Base-by-base conservation (phyloP, 306 rosid species). In the Vicia faba region DNA sequence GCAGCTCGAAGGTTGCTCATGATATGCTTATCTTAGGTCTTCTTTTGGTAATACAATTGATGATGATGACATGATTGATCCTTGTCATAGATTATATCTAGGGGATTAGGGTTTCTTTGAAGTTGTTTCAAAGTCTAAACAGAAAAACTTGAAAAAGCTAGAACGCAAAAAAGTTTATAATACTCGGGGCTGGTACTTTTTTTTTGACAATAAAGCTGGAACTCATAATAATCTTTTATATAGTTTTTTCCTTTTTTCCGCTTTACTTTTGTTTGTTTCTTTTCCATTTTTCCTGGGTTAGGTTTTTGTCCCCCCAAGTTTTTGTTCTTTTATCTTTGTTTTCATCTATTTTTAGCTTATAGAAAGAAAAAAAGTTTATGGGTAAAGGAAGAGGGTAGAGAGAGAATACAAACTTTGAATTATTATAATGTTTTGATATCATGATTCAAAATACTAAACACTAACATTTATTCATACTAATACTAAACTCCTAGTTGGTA, bases 361-460 rank as follows among this genome's bases (percentile, higher is more conserved):
- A 8, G 43, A 2, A 38, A 25, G 5, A 11, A 10, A 39, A 39
- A 11, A 39, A 39, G 5, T 39, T 39, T 3, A 39, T 10, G 44
- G 19, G n/a, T 56, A 56, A 56, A 57, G 25, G 18, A 31, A 57
- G 62, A 57, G 43, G 40, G 63, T 26, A 28, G 19, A 55, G 61
- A 55, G 18, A 28, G 38, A 31, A 57, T 57, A 25, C 13, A 55
- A 19, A 55, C 16, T 26, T 26, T 5, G 61, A 55, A 55, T 26
- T 55, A 26, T 55, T 6, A 55, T 20, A 12, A 13, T 28, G 40
- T 11, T 56, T 58, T 58, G 44, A 15, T 33, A 58, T 14, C 15
- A 33, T 33, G 43, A 33, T 33, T 15, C n/a, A 33, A 33, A 58
- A 33, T 26, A n/a, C 25, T 57, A 29, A 57, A 31, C 23, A 14